Evolutionary conservation across 1,139 yeast genomes (phyloP).

Genomic region (Yamadazyma kanchanaburiensis): DNA sequence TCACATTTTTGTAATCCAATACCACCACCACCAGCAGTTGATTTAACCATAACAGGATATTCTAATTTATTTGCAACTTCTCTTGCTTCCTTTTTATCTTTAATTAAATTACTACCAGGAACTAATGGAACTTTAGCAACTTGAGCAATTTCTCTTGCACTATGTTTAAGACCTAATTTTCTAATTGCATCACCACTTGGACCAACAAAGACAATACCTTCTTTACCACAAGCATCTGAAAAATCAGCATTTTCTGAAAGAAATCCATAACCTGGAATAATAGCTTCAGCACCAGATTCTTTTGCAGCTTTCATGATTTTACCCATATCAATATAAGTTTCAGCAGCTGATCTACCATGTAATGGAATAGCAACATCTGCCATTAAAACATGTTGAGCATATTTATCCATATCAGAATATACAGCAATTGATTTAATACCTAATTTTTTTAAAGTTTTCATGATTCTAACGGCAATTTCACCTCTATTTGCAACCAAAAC

Average conservation of each 20-base stretch:
- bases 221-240: conserved; percentile 78
- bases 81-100: conserved; percentile 68
- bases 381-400: conserved; percentile 76
- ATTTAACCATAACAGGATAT: conserved; percentile 93
- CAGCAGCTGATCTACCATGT: conserved; percentile 81
- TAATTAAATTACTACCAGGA: conserved; percentile 87
- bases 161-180: conserved; percentile 87
- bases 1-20: conserved; percentile 94
- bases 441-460: conserved; percentile 78
- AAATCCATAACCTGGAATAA: conserved; percentile 96
- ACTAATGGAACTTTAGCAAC: conserved; percentile 90
- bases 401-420: conserved; percentile 86
- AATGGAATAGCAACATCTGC: conserved; percentile 83
- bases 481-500: conserved; percentile 97
- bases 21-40: conserved; percentile 99
- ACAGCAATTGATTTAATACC: conserved; percentile 80
- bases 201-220: conserved; percentile 89
- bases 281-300: conserved; percentile 80
- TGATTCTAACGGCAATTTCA: conserved; percentile 93
- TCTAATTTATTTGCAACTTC: conserved; percentile 73
- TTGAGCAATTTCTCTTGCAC: conserved; percentile 91
- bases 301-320: conserved; percentile 86
- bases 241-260: conserved; percentile 95
- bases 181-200: conserved; percentile 83
- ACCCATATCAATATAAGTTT: conserved; percentile 81